These are phyloP conservation scores for Beauveria sp. DNA, from an alignment of 2,329 filamentous ascomycete species.

Conservation along the genomic window DNA sequence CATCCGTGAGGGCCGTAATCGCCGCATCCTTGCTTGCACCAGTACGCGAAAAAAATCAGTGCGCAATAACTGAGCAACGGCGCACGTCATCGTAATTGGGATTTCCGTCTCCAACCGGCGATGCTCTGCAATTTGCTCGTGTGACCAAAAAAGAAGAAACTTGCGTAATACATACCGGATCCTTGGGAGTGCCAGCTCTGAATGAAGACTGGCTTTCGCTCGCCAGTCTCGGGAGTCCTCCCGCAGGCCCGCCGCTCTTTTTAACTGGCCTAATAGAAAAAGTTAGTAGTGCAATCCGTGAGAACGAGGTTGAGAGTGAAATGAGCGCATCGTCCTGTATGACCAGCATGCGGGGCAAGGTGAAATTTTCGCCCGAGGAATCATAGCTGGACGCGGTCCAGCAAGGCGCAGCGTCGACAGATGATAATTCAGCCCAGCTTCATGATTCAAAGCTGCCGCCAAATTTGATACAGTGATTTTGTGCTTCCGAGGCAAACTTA, in stretches of 20 bases:
- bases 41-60: background rate
- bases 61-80: background rate
- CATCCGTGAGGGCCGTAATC: background rate
- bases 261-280: constrained; percentile 53
- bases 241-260: constrained; percentile 61
- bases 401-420: background rate
- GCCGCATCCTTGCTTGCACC: background rate
- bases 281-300: background rate
- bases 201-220: constrained; percentile 57
- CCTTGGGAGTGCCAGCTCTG: constrained; percentile 44
- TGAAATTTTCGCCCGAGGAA: constrained; percentile 3
- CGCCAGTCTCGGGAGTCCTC: constrained; percentile 58
- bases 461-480: too few species aligned
- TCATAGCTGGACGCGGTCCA: background rate
- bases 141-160: background rate
- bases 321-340: background rate
- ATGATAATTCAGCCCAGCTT: background rate
- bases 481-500: constrained; percentile 35
- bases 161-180: constrained; percentile 40
- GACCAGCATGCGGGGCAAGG: constrained; percentile 1
- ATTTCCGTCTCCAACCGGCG: background rate
- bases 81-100: background rate
- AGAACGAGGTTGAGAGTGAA: background rate
- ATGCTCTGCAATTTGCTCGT: background rate
- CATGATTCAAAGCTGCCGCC: background rate